phyloP scores from a whole-genome alignment of 2,329 filamentous ascomycete species.

The Colletotrichum chrysophilum region DNA sequence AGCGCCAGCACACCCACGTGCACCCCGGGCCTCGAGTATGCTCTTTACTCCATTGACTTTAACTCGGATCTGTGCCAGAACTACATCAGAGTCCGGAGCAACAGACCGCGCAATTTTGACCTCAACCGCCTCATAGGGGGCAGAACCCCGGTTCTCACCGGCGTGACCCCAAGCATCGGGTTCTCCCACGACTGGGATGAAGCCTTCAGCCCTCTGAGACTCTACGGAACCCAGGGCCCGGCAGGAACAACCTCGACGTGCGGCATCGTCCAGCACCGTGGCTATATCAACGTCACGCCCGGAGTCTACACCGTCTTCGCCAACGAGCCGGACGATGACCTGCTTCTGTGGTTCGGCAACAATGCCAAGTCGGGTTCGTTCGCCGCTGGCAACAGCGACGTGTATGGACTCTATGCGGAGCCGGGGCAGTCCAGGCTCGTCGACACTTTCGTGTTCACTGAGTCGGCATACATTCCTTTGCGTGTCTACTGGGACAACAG shows the following conservation, averaged over 20 bases:
- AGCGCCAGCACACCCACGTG: background rate
- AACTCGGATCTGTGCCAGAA: background rate
- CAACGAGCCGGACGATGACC: background rate
- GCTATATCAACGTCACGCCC: background rate
- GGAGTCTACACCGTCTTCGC: background rate
- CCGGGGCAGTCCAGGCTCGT: background rate
- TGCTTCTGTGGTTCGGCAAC: background rate
- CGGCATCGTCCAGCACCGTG: background rate
- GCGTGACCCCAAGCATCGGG: background rate
- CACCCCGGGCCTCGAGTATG: constrained; percentile 16
- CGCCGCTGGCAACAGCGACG: background rate
- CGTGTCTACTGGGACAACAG: constrained; percentile 6
- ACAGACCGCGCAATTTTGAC: background rate
- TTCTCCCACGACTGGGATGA: background rate
- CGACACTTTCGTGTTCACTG: background rate
- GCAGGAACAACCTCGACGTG: background rate
- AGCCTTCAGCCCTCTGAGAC: background rate
- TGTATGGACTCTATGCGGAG: background rate
- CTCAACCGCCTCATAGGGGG: background rate
- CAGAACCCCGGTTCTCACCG: background rate
- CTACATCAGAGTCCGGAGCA: background rate
- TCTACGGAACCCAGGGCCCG: background rate
- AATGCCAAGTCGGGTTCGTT: background rate
- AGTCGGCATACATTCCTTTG: background rate
- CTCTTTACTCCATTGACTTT: background rate